Conservation (phyloP, 371 early-diverging fungal genomes). For the Parasitella parasitica region DNA sequence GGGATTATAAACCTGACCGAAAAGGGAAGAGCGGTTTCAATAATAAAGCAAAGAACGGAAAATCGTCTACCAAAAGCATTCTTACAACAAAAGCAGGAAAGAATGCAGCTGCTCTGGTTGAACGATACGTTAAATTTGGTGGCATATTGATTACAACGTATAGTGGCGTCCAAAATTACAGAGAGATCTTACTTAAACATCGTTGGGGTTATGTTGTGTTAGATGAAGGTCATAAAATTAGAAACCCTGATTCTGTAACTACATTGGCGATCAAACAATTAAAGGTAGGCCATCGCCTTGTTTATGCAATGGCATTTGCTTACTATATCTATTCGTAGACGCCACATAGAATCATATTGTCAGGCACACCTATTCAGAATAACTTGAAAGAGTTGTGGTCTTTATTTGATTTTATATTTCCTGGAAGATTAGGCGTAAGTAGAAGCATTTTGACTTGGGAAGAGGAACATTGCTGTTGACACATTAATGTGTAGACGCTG, state of each 20-base stretch:
- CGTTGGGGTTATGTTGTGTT: constrained; percentile 91
- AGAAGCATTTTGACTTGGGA: no score
- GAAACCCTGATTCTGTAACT: constrained; percentile 92
- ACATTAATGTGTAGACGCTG: constrained; percentile 53
- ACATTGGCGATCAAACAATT: constrained; percentile 87
- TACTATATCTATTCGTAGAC: constrained; percentile 57
- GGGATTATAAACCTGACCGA: constrained; percentile 35
- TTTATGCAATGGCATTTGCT: not conserved
- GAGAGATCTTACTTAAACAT: constrained; percentile 62
- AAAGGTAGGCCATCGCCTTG: constrained; percentile 43
- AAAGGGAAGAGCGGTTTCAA: constrained; percentile 27
- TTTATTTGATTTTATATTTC: constrained; percentile 94
- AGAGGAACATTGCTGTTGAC: not conserved
- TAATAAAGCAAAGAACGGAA: constrained; percentile 22
- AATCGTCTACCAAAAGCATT: constrained; percentile 13
- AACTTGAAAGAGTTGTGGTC: constrained; percentile 97
- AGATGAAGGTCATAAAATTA: constrained; percentile 98
- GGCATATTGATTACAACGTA: constrained; percentile 90
- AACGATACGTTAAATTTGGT: constrained; percentile 45
- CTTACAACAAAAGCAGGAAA: constrained; percentile 41
- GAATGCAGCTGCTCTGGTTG: constrained; percentile 36
- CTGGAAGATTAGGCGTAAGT: constrained; percentile 87
- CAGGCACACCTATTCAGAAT: constrained; percentile 99
- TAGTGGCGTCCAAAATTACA: constrained; percentile 75
- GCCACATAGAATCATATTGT: constrained; percentile 85